phyloP scores from a whole-genome alignment of 1,284 basidiomycete species.

The Austropuccinia psidii region DNA sequence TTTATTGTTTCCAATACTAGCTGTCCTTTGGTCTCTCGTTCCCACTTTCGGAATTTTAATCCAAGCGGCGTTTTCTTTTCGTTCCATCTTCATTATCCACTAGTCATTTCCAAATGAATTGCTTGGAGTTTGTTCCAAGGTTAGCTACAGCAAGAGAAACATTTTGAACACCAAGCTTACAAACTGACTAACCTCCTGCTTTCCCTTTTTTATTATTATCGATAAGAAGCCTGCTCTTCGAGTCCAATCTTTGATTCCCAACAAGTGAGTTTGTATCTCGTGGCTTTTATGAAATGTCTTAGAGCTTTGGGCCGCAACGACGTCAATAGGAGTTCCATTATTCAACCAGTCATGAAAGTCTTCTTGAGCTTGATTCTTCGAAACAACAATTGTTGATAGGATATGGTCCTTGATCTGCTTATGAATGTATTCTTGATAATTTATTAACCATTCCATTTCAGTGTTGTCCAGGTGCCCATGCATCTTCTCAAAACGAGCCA shows the following conservation, averaged over 20 bases:
- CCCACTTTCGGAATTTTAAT: no score
- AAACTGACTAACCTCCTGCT: slow-evolving; percentile 9
- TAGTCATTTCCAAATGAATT: no score
- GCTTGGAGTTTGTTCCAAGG: no score
- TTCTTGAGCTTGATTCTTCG: background rate
- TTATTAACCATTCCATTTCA: background rate
- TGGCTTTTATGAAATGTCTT: background rate
- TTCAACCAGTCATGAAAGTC: background rate
- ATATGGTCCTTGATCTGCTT: background rate
- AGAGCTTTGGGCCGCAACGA: background rate
- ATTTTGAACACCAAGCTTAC: no score
- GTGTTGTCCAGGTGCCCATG: background rate
- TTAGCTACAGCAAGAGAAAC: no score
- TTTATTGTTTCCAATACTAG: no score
- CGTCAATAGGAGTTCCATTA: background rate
- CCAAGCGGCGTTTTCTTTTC: no score
- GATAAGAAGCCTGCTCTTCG: slow-evolving; percentile 2
- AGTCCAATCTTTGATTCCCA: slow-evolving; percentile 1
- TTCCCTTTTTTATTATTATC: slow-evolving; percentile 1
- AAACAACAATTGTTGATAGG: background rate
- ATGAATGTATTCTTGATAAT: slow-evolving; percentile 12
- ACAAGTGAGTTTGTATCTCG: background rate
- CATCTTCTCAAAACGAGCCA: background rate
- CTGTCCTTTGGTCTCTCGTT: no score
- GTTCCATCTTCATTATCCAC: no score